Conservation (phyloP, 352 stramenopile genomes). For the Globisporangium paddicum region DNA sequence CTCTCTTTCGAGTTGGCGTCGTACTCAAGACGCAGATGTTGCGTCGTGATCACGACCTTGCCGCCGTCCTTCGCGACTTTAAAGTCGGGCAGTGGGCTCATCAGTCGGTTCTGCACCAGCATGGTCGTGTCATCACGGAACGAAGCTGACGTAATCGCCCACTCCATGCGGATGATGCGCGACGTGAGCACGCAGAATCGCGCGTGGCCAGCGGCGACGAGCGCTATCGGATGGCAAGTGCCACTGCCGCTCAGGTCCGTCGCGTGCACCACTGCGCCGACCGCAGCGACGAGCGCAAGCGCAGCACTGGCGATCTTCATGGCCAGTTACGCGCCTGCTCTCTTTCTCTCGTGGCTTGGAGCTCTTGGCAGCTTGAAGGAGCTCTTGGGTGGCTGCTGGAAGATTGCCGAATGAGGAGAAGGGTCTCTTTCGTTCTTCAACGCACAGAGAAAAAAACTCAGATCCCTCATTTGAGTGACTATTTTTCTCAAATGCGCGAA, state of each 20-base stretch:
- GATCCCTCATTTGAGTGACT: neutral
- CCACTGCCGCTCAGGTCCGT: neutral
- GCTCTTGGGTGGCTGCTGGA: constrained; percentile 1
- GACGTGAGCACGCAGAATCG: constrained; percentile 34
- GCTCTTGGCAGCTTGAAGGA: too few species aligned
- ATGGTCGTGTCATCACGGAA: constrained; percentile 24
- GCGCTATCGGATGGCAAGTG: constrained; percentile 14
- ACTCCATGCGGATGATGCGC: constrained; percentile 33
- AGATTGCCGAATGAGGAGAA: constrained; percentile 9
- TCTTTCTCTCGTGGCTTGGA: neutral
- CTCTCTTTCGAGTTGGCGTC: constrained; percentile 13
- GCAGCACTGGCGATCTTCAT: constrained; percentile 7
- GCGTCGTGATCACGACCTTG: constrained; percentile 17
- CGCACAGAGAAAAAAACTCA: neutral
- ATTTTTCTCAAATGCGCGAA: too few species aligned
- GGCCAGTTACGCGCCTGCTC: neutral
- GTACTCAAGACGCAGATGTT: constrained; percentile 17
- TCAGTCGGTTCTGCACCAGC: constrained; percentile 16
- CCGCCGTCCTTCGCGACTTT: constrained; percentile 9
- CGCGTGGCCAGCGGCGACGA: constrained; percentile 19
- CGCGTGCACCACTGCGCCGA: neutral
- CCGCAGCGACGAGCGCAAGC: constrained; percentile 4
- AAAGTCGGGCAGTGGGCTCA: constrained; percentile 17
- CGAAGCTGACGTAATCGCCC: neutral
- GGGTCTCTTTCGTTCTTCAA: neutral